Evolutionary conservation across 352 stramenopile genomes (phyloP), one percentile per base, ranked within the genome.

Genomic region (Globisporangium recalcitrans): DNA sequence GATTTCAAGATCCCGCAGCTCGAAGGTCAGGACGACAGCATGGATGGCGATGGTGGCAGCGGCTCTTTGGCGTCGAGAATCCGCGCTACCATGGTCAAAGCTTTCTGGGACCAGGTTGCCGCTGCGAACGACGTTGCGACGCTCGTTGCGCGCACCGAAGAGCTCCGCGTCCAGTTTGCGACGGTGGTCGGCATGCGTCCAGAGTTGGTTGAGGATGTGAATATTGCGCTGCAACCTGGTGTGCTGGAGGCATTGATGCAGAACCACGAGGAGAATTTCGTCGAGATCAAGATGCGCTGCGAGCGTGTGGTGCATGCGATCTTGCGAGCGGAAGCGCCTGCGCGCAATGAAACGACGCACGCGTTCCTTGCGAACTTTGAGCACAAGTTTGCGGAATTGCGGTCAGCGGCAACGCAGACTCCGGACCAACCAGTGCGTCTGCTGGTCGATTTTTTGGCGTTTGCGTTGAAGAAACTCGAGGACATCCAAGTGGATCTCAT

Each of bases 71-170:
- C 69, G 19, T 64, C 72, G 11, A 69, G 77, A 21, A 69, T 90
- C 4, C 77, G 70, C 8, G 56, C 71, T 42, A 72, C 75, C 4
- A 92, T 90, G 79, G 69, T 72, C 1, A 72, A 77, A 49, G 83
- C 80, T 1, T 93, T 90, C 40, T 93, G 83, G 83, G 81, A 90
- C 48, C 78, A 80, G 9, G 66, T 88, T 0, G 64, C 78, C 0
- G 66, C 68, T 3, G 53, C 74, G 2, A 83, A 85, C 56, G 82
- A 90, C 47, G 55, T 80, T 6, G 51, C 71, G 40, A 75, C 71
- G 13, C 53, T 92, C 1, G 54, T 91, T 19, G 60, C 65, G 1
- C 71, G 71, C 4, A 74, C 82, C 0, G 80, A 88, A 32, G 81
- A 91, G 63, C 57, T 93, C 3, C 71, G 78, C 1, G 49, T 56